Conservation (phyloP, 306 rosid genomes). For the Astragalus glycyphyllos region DNA sequence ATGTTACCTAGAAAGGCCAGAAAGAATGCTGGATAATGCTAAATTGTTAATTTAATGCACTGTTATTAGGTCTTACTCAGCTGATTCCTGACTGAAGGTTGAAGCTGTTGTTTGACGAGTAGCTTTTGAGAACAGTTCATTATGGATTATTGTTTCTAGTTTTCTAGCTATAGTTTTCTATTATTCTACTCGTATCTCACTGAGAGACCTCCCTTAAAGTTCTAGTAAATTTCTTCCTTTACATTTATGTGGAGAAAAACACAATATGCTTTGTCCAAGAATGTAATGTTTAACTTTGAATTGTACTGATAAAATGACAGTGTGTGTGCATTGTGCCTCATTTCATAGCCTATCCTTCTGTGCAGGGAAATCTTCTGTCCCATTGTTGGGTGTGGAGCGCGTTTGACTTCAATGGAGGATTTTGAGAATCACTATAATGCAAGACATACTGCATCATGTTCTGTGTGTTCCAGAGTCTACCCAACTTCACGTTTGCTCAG, state of each 20-base stretch:
- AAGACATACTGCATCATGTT: constrained; percentile 84
- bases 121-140: constrained; percentile 4
- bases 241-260: not conserved
- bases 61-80: constrained; percentile 1
- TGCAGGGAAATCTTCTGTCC: constrained; percentile 78
- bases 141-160: constrained; percentile 30
- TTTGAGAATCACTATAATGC: constrained; percentile 92
- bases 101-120: constrained; percentile 12
- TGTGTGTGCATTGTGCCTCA: constrained; percentile 13
- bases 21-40: not conserved
- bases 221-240: not conserved
- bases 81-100: constrained; percentile 7
- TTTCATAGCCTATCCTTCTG: constrained; percentile 27
- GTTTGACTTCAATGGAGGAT: constrained; percentile 72
- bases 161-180: not conserved
- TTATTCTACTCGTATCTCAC: constrained; percentile 7
- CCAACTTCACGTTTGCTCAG: constrained; percentile 82
- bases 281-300: not conserved
- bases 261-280: constrained; percentile 13
- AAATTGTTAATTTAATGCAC: not conserved
- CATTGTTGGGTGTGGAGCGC: constrained; percentile 82
- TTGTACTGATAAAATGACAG: not conserved
- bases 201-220: not conserved
- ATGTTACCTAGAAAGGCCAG: not conserved
- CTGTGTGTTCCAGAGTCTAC: constrained; percentile 87